These are phyloP conservation scores for Lathyrus tuberosus DNA, from an alignment of 306 rosid species.

Conservation along the genomic window DNA sequence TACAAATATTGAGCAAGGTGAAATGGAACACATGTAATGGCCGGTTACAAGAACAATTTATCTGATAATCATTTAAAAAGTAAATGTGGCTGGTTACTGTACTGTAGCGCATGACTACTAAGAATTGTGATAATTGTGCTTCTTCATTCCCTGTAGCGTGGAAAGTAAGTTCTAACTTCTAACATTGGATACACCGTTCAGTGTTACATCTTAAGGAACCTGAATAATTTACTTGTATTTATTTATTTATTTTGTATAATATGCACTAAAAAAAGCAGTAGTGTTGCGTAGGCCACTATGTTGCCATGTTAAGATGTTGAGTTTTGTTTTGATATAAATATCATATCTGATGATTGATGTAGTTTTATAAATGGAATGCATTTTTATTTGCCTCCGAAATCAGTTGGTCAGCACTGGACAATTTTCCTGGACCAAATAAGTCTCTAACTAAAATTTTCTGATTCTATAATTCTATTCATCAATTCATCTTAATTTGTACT, in stretches of 20 bases:
- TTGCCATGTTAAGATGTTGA: neutral
- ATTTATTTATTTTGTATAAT: neutral
- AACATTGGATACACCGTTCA: too few relatives aligned
- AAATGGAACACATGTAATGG: too few relatives aligned
- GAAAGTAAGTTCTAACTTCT: too few relatives aligned
- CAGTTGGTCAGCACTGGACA: neutral
- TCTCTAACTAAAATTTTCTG: conserved; percentile 1
- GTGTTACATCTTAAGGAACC: too few relatives aligned
- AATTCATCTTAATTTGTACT: neutral
- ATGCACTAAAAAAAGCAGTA: neutral
- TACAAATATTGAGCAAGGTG: too few relatives aligned
- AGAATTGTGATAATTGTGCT: too few relatives aligned
- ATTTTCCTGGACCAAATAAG: neutral
- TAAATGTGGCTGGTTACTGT: too few relatives aligned
- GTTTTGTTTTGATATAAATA: neutral
- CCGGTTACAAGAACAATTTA: too few relatives aligned
- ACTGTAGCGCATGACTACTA: too few relatives aligned
- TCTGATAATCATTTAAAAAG: too few relatives aligned
- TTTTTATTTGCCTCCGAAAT: neutral
- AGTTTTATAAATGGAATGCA: neutral
- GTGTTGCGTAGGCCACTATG: neutral
- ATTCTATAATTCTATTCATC: neutral
- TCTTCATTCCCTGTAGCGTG: too few relatives aligned
- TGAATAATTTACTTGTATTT: too few relatives aligned
- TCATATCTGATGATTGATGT: neutral